These are phyloP conservation scores for Tricholoma hemisulphureum DNA, from an alignment of 768 basidiomycete species.

Conservation along the genomic window DNA sequence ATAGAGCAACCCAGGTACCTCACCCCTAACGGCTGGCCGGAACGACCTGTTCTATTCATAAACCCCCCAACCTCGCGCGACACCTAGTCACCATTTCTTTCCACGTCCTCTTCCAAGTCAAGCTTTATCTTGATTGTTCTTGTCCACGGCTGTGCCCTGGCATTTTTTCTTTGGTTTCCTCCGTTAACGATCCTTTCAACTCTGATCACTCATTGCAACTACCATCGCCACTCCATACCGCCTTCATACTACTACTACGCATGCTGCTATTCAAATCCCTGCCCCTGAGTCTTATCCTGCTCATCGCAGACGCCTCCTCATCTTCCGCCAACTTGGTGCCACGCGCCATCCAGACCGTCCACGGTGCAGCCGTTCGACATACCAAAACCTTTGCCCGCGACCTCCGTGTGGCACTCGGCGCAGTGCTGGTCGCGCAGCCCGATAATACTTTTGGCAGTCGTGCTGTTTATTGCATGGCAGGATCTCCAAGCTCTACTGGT, in stretches of 20 bases:
- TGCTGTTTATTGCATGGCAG: conserved; percentile 46
- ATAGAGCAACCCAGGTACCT: conserved; percentile 14
- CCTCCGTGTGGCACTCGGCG: conserved; percentile 62
- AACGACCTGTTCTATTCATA: conserved; percentile 21
- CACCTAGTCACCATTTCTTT: conserved; percentile 12
- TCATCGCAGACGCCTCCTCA: conserved; percentile 29
- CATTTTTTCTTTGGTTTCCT: conserved; percentile 18
- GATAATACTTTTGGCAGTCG: conserved; percentile 17
- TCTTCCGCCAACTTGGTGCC: conserved; percentile 35
- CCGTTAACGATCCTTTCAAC: conserved; percentile 13
- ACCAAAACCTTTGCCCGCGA: conserved; percentile 66
- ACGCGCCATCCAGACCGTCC: conserved; percentile 46
- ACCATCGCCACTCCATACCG: conserved; percentile 8
- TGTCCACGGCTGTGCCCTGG: conserved; percentile 23
- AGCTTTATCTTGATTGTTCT: conserved; percentile 13
- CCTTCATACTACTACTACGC: background rate
- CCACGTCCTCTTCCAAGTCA: conserved; percentile 4
- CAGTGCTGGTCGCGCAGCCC: conserved; percentile 45
- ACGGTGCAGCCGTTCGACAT: conserved; percentile 53
- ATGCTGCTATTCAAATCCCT: conserved; percentile 30
- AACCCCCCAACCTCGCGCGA: conserved; percentile 5
- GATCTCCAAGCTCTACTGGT: conserved; percentile 26
- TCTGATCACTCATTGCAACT: conserved; percentile 16
- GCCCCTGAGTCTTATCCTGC: conserved; percentile 35
- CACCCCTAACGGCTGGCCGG: conserved; percentile 24